Evolutionary conservation across 139 green algal genomes (phyloP).

Genomic region (Chlorella vulgaris): DNA sequence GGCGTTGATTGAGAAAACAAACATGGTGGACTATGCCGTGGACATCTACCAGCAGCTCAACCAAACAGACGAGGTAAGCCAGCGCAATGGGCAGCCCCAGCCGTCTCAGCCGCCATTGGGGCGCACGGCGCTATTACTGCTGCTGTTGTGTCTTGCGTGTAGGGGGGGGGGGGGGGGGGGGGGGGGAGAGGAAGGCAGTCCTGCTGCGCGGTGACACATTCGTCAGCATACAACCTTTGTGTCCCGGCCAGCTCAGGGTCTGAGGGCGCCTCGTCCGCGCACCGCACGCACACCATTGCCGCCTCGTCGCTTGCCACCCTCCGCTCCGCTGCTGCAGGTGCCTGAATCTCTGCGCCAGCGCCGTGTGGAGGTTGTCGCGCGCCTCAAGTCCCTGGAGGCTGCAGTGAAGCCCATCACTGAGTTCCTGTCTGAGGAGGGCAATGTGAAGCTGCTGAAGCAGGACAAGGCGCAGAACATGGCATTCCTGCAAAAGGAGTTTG

Average conservation of each 20-base stretch:
- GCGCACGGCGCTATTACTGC: too few relatives aligned
- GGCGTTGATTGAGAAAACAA: conserved; percentile 93
- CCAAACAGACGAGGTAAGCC: conserved; percentile 65
- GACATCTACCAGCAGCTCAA: conserved; percentile 94
- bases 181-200: too few relatives aligned
- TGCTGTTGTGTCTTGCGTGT: too few relatives aligned
- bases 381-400: conserved; percentile 64
- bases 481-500: conserved; percentile 82
- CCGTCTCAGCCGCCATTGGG: background rate
- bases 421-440: conserved; percentile 87
- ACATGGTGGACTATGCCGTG: conserved; percentile 99
- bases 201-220: too few relatives aligned
- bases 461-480: conserved; percentile 95
- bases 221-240: too few relatives aligned
- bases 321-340: too few relatives aligned
- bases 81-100: background rate
- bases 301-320: too few relatives aligned
- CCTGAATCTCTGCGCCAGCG: conserved; percentile 36
- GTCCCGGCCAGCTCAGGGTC: too few relatives aligned
- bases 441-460: conserved; percentile 87
- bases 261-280: too few relatives aligned
- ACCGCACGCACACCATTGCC: too few relatives aligned
- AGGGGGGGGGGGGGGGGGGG: too few relatives aligned
- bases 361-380: conserved; percentile 60
- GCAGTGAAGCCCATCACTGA: conserved; percentile 87